A percentile compares a stretch with the other conserved stretches of the same genome.
Evolutionary conservation across 2,329 filamentous ascomycete genomes (phyloP).

Genomic region (Penicillium griseofulvum): DNA sequence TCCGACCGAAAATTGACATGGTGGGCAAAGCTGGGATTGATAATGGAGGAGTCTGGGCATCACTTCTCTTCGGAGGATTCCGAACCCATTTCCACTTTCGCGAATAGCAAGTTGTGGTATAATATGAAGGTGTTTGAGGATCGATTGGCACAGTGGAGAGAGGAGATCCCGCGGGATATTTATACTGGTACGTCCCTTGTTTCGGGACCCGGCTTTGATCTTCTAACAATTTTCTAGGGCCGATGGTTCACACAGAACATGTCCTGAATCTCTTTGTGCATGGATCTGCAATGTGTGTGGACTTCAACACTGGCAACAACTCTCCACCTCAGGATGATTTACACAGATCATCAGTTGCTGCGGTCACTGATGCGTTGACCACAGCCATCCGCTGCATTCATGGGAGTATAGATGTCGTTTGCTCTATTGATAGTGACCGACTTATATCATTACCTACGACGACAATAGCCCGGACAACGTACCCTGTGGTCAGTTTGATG

Average conservation of each 20-base stretch:
- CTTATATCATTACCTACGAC: slow-evolving; percentile 68
- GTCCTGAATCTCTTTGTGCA: slow-evolving; percentile 71
- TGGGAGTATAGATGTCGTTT: slow-evolving; percentile 63
- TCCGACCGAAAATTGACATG: slow-evolving; percentile 57
- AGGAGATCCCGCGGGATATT: slow-evolving; percentile 52
- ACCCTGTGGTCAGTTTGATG: slow-evolving; percentile 68
- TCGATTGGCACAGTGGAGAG: slow-evolving; percentile 60
- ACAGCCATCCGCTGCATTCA: slow-evolving; percentile 67
- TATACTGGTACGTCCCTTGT: slow-evolving; percentile 54
- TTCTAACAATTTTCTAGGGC: slow-evolving; percentile 44
- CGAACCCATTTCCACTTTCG: slow-evolving; percentile 51
- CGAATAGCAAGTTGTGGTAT: slow-evolving; percentile 63
- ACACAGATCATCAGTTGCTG: slow-evolving; percentile 47
- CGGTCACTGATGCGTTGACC: slow-evolving; percentile 65
- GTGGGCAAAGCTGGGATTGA: slow-evolving; percentile 58
- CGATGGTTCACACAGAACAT: slow-evolving; percentile 62
- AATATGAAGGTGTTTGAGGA: slow-evolving; percentile 64
- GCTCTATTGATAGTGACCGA: slow-evolving; percentile 57
- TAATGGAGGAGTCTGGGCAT: slow-evolving; percentile 66
- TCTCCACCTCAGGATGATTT: slow-evolving; percentile 22
- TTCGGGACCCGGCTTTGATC: neutral
- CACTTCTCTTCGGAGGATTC: slow-evolving; percentile 69
- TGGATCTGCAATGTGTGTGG: slow-evolving; percentile 68
- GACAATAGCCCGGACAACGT: slow-evolving; percentile 69
- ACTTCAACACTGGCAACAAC: slow-evolving; percentile 48